A percentile compares a stretch with the other conserved stretches of the same genome.
phyloP scores from a whole-genome alignment of 169 alveolate genomes.

The Eimeria praecox region DNA sequence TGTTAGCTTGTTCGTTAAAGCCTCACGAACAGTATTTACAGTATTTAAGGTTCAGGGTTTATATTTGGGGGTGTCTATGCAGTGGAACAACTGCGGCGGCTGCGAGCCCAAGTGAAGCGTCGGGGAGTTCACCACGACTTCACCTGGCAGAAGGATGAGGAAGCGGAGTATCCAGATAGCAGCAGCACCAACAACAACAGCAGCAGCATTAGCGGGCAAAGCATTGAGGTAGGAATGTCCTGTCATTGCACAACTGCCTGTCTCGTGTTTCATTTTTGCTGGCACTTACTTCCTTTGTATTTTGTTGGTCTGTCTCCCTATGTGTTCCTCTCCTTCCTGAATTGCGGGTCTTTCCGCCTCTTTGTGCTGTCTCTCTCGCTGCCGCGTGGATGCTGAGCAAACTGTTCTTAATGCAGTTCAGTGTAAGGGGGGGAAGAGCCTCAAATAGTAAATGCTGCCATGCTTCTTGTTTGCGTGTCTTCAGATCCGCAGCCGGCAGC shows the following conservation, averaged over 20 bases:
- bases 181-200: neutral
- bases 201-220: conserved; percentile 11
- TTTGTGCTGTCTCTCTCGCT: neutral
- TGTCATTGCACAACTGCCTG: neutral
- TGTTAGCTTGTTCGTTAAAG: neutral
- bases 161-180: neutral
- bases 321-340: neutral
- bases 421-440: neutral
- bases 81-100: conserved; percentile 50
- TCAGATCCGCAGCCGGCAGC: conserved; percentile 59
- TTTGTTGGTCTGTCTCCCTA: neutral
- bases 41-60: neutral
- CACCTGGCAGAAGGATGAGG: conserved; percentile 29
- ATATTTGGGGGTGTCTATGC: neutral
- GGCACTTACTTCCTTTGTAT: neutral
- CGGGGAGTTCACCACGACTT: conserved; percentile 55
- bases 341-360: neutral
- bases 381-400: neutral
- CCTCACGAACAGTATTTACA: neutral
- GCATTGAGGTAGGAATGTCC: conserved; percentile 25
- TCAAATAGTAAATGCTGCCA: neutral
- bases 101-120: conserved; percentile 54
- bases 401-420: neutral
- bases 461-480: neutral
- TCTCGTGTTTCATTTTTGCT: neutral